Conservation (phyloP, 2,329 filamentous ascomycete genomes). For the Tolypocladium tundrense region DNA sequence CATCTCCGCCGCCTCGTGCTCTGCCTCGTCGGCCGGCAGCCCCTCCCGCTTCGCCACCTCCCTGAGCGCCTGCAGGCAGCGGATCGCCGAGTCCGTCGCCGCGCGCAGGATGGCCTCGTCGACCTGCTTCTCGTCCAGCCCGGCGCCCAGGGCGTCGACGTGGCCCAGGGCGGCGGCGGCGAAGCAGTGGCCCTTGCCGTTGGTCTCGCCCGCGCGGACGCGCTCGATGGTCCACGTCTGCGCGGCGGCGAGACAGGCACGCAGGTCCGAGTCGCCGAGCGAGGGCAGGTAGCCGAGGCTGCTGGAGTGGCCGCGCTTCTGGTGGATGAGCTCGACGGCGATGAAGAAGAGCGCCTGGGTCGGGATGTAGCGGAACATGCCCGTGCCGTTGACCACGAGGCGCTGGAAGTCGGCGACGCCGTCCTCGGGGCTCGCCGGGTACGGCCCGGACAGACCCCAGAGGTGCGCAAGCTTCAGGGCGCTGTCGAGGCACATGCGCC, state of each 20-base stretch:
- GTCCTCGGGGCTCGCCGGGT: conserved; percentile 5
- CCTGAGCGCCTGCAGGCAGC: conserved; percentile 21
- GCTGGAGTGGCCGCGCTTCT: conserved; percentile 29
- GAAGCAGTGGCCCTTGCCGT: conserved; percentile 30
- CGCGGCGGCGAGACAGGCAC: conserved; percentile 16
- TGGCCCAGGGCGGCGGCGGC: conserved; percentile 19
- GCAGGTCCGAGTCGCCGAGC: conserved; percentile 20
- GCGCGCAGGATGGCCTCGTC: conserved; percentile 19
- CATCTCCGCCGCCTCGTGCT: conserved; percentile 3
- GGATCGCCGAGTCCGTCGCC: conserved; percentile 13
- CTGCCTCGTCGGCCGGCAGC: conserved; percentile 5
- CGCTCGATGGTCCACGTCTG: conserved; percentile 21
- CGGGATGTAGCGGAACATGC: conserved; percentile 31
- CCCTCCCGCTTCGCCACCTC: conserved; percentile 20
- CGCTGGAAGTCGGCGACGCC: conserved; percentile 15
- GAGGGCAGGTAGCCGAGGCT: conserved; percentile 18
- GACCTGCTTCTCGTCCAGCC: conserved; percentile 16
- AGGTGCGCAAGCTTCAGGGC: conserved; percentile 25
- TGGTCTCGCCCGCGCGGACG: conserved; percentile 32
- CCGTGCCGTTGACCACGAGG: conserved; percentile 28
- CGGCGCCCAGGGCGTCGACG: conserved; percentile 21
- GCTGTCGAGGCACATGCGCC: conserved; percentile 37
- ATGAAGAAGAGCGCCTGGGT: conserved; percentile 30
- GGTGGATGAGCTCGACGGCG: conserved; percentile 34
- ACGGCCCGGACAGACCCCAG: conserved; percentile 15